Evolutionary conservation across 805 yeast species (phyloP).

Genomic region (Schwanniomyces polymorphus): DNA sequence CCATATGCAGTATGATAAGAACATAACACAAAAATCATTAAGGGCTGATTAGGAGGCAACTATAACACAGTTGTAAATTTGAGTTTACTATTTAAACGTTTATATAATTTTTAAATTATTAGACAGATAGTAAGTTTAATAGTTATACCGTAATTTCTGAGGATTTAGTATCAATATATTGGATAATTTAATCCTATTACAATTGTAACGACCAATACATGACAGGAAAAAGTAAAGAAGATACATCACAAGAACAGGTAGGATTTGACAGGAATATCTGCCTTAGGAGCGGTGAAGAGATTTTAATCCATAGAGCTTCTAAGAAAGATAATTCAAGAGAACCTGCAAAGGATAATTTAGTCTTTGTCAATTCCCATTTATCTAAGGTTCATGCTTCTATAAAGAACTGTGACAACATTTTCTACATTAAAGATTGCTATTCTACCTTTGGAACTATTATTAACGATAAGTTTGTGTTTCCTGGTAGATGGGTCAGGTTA

Average conservation of each 20-base stretch:
- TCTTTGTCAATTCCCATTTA: constrained; percentile 33
- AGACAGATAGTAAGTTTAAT: background rate
- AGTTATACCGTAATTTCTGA: background rate
- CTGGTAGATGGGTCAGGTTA: constrained; percentile 15
- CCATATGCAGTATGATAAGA: background rate
- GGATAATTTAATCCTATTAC: background rate
- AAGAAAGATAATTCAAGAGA: constrained; percentile 22
- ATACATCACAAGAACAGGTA: background rate
- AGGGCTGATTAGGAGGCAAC: background rate
- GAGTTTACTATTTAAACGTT: background rate
- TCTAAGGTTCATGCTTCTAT: constrained; percentile 39
- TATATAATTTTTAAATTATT: background rate
- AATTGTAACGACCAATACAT: background rate
- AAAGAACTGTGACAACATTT: constrained; percentile 11
- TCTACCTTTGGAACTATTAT: constrained; percentile 42
- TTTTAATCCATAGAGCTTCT: constrained; percentile 30
- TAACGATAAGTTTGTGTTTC: constrained; percentile 24
- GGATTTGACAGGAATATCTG: background rate
- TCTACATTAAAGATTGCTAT: constrained; percentile 26
- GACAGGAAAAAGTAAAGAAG: background rate
- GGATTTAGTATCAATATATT: background rate
- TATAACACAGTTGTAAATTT: background rate
- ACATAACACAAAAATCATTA: background rate
- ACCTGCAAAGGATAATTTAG: constrained; percentile 28
- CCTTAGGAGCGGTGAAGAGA: constrained; percentile 12